These are phyloP conservation scores for Colletotrichum chrysophilum DNA, from an alignment of 2,329 filamentous ascomycete species.

Conservation along the genomic window DNA sequence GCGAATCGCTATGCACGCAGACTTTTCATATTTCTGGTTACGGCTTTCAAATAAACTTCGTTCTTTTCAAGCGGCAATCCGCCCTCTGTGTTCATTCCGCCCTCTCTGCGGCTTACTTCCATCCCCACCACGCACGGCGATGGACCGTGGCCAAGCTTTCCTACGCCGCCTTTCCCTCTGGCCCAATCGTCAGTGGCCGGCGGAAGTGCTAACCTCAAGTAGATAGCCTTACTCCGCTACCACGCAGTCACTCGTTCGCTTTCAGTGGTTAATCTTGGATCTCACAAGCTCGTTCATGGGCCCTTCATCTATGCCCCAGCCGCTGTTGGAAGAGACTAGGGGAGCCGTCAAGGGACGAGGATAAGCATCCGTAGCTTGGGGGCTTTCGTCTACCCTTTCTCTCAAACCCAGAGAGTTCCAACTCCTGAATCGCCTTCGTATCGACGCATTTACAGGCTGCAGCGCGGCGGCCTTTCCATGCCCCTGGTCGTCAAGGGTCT, in stretches of 20 bases:
- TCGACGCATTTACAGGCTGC: neutral
- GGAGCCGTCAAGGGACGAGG: neutral
- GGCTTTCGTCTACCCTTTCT: neutral
- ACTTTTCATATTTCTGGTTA: neutral
- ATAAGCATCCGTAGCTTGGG: neutral
- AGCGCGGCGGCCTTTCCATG: neutral
- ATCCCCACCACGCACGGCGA: neutral
- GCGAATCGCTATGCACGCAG: neutral
- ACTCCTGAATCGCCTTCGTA: neutral
- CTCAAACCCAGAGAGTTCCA: accelerated
- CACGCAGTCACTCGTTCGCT: neutral
- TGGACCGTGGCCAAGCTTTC: accelerated
- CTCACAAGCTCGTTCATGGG: neutral
- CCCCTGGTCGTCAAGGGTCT: neutral
- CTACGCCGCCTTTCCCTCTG: neutral
- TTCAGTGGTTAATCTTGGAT: neutral
- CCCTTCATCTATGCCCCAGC: neutral
- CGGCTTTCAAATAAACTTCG: neutral
- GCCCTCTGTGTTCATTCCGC: no score
- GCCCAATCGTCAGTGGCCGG: neutral
- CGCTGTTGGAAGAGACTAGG: neutral
- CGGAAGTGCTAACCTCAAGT: neutral
- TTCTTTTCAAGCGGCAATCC: no score
- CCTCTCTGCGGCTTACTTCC: neutral
- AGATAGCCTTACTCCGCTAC: neutral